A percentile compares a stretch with the other conserved stretches of the same genome.
Evolutionary conservation across 352 stramenopile species (phyloP).

Genomic region (Ophiocytium majus): DNA sequence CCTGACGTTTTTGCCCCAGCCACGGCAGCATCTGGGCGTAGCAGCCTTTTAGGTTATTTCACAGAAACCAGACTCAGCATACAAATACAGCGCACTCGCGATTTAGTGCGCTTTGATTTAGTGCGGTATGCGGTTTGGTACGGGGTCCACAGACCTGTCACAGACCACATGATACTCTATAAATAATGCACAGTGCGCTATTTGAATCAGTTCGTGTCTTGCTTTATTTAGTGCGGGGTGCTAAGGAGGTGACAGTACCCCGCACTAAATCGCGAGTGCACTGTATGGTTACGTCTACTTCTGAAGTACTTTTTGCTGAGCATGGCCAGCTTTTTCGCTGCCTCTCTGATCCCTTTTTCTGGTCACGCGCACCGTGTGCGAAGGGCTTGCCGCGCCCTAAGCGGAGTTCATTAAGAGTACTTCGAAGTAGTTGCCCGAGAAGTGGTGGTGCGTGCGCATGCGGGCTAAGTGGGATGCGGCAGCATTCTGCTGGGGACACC

Average conservation of each 20-base stretch:
- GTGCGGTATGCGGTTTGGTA: too few species aligned
- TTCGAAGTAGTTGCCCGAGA: too few species aligned
- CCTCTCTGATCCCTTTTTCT: neutral
- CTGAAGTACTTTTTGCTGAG: neutral
- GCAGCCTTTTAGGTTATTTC: neutral
- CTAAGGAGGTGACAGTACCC: too few species aligned
- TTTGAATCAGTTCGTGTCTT: too few species aligned
- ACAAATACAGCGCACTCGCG: neutral
- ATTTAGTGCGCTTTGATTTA: too few species aligned
- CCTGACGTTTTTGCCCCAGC: neutral
- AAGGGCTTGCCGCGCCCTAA: neutral
- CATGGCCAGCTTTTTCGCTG: neutral
- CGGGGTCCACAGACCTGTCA: too few species aligned
- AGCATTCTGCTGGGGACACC: too few species aligned
- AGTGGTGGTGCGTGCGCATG: too few species aligned
- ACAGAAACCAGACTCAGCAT: neutral
- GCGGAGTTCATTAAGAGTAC: too few species aligned
- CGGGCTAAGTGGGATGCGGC: too few species aligned
- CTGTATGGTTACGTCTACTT: neutral
- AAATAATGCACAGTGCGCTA: too few species aligned
- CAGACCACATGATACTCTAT: too few species aligned
- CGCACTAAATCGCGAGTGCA: neutral
- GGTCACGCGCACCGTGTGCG: neutral
- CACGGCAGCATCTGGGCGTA: neutral
- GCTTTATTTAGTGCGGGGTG: neutral